phyloP scores from a whole-genome alignment of 306 rosid species.

The Casuarina cunninghamiana region DNA sequence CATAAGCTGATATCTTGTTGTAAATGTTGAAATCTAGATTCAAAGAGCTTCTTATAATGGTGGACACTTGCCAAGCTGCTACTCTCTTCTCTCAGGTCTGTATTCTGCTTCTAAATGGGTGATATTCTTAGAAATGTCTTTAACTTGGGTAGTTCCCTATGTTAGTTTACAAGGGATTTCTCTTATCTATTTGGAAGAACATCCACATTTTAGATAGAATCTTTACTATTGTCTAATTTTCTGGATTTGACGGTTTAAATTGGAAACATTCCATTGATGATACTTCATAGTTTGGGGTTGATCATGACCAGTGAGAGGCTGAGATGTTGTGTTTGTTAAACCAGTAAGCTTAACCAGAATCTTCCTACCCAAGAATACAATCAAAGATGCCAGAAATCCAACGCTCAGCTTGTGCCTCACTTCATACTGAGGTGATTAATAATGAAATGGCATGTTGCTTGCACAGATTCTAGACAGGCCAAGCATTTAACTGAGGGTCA shows the following conservation, averaged over 20 bases:
- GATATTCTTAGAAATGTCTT: constrained; percentile 3
- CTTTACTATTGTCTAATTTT: neutral
- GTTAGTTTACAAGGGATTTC: neutral
- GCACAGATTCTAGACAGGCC: neutral
- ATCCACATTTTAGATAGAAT: neutral
- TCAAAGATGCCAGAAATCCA: neutral
- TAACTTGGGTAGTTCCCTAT: neutral
- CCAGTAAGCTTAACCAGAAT: neutral
- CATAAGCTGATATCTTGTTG: constrained; percentile 28
- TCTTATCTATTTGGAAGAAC: neutral
- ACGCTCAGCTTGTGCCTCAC: neutral
- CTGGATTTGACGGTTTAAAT: neutral
- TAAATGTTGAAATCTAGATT: constrained; percentile 55
- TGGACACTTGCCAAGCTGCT: constrained; percentile 97
- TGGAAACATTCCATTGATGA: neutral
- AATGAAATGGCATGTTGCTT: neutral
- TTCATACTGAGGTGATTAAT: neutral
- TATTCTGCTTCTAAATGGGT: constrained; percentile 16
- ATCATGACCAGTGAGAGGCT: neutral
- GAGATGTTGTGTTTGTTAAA: neutral
- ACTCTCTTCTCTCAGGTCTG: constrained; percentile 93
- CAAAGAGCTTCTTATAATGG: constrained; percentile 98
- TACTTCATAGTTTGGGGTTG: neutral
- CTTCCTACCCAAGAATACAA: neutral
- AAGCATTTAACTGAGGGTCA: neutral